These are phyloP conservation scores for Russula sp. DNA, from an alignment of 768 basidiomycete species.

Conservation along the genomic window DNA sequence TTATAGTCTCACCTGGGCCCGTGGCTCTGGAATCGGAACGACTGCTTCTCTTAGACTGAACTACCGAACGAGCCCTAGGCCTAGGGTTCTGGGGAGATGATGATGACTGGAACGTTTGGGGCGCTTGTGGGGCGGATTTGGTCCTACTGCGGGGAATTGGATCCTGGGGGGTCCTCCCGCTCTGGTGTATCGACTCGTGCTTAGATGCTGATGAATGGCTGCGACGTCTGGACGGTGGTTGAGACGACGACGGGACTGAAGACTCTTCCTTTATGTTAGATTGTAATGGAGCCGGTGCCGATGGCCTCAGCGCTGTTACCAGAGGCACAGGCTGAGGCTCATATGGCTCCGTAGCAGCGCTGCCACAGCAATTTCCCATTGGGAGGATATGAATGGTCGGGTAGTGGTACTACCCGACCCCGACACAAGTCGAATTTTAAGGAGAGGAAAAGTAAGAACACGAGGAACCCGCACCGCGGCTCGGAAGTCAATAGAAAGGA, in stretches of 20 bases:
- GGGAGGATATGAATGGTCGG: neutral
- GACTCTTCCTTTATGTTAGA: neutral
- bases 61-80: neutral
- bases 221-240: neutral
- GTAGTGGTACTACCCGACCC: neutral
- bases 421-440: neutral
- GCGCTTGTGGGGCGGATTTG: neutral
- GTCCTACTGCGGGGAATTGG: neutral
- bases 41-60: too few species aligned
- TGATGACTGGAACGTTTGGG: neutral
- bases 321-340: neutral
- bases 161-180: neutral
- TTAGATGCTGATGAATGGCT: neutral
- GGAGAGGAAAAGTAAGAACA: neutral
- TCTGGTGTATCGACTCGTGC: neutral
- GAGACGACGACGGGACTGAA: neutral
- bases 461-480: neutral
- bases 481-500: neutral
- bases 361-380: neutral
- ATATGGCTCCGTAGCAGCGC: neutral
- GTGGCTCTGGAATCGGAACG: neutral
- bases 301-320: neutral
- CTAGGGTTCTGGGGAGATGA: neutral
- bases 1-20: neutral
- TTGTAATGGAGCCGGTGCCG: too few species aligned